These are phyloP conservation scores for Hysterium pulicare DNA, from an alignment of 2,329 filamentous ascomycete genomes.

Conservation along the genomic window DNA sequence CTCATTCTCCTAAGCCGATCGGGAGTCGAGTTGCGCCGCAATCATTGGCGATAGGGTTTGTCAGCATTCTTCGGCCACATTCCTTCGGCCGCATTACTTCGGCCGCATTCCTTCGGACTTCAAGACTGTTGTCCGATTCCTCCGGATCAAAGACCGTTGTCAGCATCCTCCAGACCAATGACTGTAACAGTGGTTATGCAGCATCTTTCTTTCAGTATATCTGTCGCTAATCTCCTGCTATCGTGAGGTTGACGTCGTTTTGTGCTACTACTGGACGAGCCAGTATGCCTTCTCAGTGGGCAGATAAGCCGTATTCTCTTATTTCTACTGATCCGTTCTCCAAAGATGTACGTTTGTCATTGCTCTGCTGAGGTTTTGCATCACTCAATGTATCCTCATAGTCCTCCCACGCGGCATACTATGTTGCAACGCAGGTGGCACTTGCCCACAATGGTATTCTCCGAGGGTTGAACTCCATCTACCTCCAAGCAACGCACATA, in stretches of 20 bases:
- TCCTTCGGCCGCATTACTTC: no score
- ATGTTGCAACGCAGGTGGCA: constrained; percentile 34
- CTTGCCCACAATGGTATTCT: constrained; percentile 36
- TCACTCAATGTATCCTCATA: constrained; percentile 11
- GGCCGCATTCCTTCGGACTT: no score
- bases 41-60: no score
- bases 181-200: constrained; percentile 1
- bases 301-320: constrained; percentile 22
- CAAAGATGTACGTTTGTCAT: constrained; percentile 17
- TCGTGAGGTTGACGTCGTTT: no score
- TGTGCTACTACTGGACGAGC: constrained; percentile 5
- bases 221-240: constrained; percentile 10
- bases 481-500: constrained; percentile 25
- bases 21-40: no score
- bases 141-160: no score
- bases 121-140: no score
- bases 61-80: no score
- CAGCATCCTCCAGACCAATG: no score
- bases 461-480: constrained; percentile 36
- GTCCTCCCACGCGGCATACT: constrained; percentile 30
- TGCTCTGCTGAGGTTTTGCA: constrained; percentile 2
- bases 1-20: no score
- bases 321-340: constrained; percentile 22
- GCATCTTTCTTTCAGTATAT: constrained; percentile 7
- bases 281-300: constrained; percentile 20